phyloP scores from a whole-genome alignment of 2,329 filamentous ascomycete genomes.

The Fusarium veterinarium region DNA sequence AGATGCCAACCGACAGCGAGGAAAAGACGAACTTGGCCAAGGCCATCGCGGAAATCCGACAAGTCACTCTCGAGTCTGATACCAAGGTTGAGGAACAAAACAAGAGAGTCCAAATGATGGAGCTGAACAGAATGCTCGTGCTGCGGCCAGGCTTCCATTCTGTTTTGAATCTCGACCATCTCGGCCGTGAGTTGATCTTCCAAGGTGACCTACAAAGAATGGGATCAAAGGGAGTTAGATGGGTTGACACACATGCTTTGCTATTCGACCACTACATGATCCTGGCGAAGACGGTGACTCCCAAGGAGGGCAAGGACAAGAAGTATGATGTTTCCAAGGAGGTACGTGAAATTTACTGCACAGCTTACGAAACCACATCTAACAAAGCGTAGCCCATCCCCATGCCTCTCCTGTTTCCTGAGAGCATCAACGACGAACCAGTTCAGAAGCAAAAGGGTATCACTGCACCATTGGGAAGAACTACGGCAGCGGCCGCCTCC shows the following conservation, averaged over 20 bases:
- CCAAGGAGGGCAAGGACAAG: slow-evolving; percentile 77
- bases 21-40: slow-evolving; percentile 86
- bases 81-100: slow-evolving; percentile 91
- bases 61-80: slow-evolving; percentile 91
- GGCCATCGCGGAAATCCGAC: slow-evolving; percentile 91
- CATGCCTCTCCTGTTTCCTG: slow-evolving; percentile 93
- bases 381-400: slow-evolving; percentile 76
- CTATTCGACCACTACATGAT: slow-evolving; percentile 98
- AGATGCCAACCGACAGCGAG: slow-evolving; percentile 84
- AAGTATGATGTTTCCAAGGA: slow-evolving; percentile 96
- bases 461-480: slow-evolving; percentile 68
- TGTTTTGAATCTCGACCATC: slow-evolving; percentile 90
- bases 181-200: slow-evolving; percentile 90
- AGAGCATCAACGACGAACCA: slow-evolving; percentile 91
- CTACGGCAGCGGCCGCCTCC: slow-evolving; percentile 70
- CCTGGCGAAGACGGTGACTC: slow-evolving; percentile 80
- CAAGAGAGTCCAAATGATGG: slow-evolving; percentile 89
- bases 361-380: slow-evolving; percentile 18
- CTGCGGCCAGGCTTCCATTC: slow-evolving; percentile 88
- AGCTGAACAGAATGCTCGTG: slow-evolving; percentile 84
- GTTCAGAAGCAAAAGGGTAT: slow-evolving; percentile 86
- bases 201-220: slow-evolving; percentile 90
- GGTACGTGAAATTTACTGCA: slow-evolving; percentile 58
- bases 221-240: slow-evolving; percentile 88
- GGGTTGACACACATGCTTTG: slow-evolving; percentile 93